These are phyloP conservation scores for Beauveria asiatica DNA, from an alignment of 2,329 filamentous ascomycete species.

Conservation along the genomic window DNA sequence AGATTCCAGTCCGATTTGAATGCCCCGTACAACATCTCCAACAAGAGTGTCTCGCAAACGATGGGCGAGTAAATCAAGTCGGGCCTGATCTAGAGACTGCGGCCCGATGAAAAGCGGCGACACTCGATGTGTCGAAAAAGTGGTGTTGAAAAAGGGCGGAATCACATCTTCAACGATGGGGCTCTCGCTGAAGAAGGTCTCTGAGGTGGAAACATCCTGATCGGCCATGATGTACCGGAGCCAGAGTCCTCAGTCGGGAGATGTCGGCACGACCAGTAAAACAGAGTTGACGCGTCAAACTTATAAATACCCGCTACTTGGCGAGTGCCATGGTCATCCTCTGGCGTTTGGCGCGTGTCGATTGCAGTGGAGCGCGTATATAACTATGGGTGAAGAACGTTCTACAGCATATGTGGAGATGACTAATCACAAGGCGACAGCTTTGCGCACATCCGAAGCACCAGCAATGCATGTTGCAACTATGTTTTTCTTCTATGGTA, in stretches of 20 bases:
- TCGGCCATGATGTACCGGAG: slow-evolving; percentile 4
- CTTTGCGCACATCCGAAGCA: not conserved
- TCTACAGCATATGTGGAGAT: not conserved
- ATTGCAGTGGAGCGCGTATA: not conserved
- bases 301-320: not conserved
- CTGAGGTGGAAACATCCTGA: slow-evolving; percentile 7
- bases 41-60: slow-evolving; percentile 46
- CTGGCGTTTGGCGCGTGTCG: not conserved
- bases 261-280: not conserved
- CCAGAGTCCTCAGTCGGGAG: too few relatives aligned
- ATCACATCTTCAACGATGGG: slow-evolving; percentile 15
- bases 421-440: slow-evolving; percentile 2
- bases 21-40: slow-evolving; percentile 51
- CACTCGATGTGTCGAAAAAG: slow-evolving; percentile 47
- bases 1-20: slow-evolving; percentile 42
- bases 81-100: slow-evolving; percentile 27
- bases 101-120: slow-evolving; percentile 44
- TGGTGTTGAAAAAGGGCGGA: slow-evolving; percentile 48
- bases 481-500: not conserved
- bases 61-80: slow-evolving; percentile 36
- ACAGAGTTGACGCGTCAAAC: not conserved
- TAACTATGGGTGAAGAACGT: not conserved
- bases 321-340: not conserved
- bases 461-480: not conserved
- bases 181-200: slow-evolving; percentile 7